Evolutionary conservation across 1,284 basidiomycete genomes (phyloP), one percentile per base, ranked within the genome.

Genomic region (Ustilago cynodontis): DNA sequence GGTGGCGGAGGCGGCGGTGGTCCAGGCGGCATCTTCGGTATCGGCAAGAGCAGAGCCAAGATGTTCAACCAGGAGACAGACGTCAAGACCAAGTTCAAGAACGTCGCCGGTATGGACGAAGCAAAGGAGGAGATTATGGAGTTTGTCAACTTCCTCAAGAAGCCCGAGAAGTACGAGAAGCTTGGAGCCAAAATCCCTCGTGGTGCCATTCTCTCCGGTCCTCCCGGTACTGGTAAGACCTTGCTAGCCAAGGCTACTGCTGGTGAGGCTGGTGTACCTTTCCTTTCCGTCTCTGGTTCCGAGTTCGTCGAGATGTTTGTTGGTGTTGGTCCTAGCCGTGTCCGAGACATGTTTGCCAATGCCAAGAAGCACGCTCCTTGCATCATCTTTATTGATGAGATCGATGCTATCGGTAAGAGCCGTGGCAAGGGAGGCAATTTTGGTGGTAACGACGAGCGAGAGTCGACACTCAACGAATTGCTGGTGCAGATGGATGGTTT

Each of bases 241-340:
- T 89, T 99, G 22, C 90, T 99, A 35, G 97, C 97, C 35, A 99
- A 99, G 88, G 97, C 97, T 1, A 98, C 97, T 3, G 97, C 97
- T 2, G 96, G 96, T 58, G 96, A 99, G 87, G 96, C 96, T 10
- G 93, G 91, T 54, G 96, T 98, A 3, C 96, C 96, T 43, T 99
- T 99, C 91, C 90, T 98, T 62, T 97, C 94, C 28, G 96, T 99
- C 43, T 98, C 96, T 50, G 96, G 97, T 62, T 98, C 96, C 62
- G 97, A 99, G 86, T 99, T 99, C 84, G 95, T 99, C 73, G 97
- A 99, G 88, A 98, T 99, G 95, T 99, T 99, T 86, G 97, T 99
- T 76, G 96, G 96, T 88, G 97, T 99, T 64, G 96, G 96, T 81
- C 95, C 96, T 2, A 97, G 94, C 13, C 92, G 97, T 79, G 97